Conservation (phyloP, 805 yeast species). For the Candida dajiaensis region DNA sequence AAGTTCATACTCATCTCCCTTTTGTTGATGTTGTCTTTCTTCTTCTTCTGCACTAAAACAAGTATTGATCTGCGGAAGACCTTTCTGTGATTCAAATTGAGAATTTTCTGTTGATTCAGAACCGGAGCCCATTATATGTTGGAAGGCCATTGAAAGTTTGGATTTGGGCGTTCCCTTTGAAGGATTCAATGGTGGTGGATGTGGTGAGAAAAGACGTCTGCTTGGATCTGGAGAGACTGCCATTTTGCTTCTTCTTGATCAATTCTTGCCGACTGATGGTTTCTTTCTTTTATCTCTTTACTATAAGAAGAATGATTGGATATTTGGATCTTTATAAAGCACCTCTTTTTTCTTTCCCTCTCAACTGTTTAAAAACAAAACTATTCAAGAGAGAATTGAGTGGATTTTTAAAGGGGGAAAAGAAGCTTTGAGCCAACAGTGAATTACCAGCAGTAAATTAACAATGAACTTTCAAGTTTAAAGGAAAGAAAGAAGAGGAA, state of each 20-base stretch:
- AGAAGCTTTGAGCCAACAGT: too few relatives aligned
- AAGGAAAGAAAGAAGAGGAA: too few relatives aligned
- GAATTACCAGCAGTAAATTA: too few relatives aligned
- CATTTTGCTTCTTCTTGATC: too few relatives aligned
- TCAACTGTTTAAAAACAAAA: too few relatives aligned
- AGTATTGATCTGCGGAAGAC: background rate
- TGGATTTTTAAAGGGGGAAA: background rate
- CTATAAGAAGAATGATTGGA: too few relatives aligned
- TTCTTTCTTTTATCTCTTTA: too few relatives aligned
- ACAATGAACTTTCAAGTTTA: too few relatives aligned
- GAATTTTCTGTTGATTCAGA: background rate
- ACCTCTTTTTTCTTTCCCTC: background rate
- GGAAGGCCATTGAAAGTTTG: conserved; percentile 19
- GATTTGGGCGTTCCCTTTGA: conserved; percentile 14
- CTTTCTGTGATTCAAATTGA: background rate
- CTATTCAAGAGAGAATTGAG: background rate
- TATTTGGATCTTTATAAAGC: background rate
- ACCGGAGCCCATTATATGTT: background rate
- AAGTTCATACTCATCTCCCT: conserved; percentile 15
- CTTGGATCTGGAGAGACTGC: background rate
- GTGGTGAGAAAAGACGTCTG: conserved; percentile 2
- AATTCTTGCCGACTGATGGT: too few relatives aligned
- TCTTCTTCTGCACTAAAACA: background rate
- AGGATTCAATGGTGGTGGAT: background rate
- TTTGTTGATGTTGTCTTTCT: conserved; percentile 1